Evolutionary conservation across 768 basidiomycete genomes (phyloP), one percentile per base, ranked within the genome.

Genomic region (Cyclocybe aegerita): DNA sequence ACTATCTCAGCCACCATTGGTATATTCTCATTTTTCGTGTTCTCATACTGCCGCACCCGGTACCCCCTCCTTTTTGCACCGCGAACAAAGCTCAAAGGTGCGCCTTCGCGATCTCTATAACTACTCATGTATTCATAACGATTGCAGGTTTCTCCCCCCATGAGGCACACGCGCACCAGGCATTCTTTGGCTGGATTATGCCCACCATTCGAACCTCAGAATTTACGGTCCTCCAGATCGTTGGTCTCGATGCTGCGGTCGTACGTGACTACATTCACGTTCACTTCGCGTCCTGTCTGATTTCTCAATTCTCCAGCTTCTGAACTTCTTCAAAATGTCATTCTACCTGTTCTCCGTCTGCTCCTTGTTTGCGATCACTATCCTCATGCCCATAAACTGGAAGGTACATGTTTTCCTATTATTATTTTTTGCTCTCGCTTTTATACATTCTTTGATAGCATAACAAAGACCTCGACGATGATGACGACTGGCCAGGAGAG

Each of bases 361-460:
- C 66, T 91, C 93, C 0, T 61, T 92, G 41, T 86, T 93, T 50
- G 93, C 94, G 0, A 69, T 86, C 7, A 66, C 81, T 4, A 83
- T 95, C n/a, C 79, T 99, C 9, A 96, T 98, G 85, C 97, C 97
- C 2, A 77, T 98, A 42, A 98, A 99, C 60, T 87, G 88, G 75
- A 90, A 85, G 73, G 95, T 95, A 56, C 61, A 83, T 68, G 35
- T 48, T 7, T 23, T 23, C 5, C 23, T 5, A 1, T 37, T 31
- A 30, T 40, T 23, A 12, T 10, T 12, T 9, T 46, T 53, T 17
- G 12, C 44, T 57, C 42, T 60, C 35, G 2, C 15, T 37, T 30
- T 23, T 31, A 43, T 48, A 60, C 44, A 50, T 36, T 23, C 16
- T 43, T 34, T n/a, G 40, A 12, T 45, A 90, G 88, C 83, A 87